A percentile compares a stretch with the other conserved stretches of the same genome.
Evolutionary conservation across 2,329 filamentous ascomycete species (phyloP).

Genomic region (Neofusicoccum sp.): DNA sequence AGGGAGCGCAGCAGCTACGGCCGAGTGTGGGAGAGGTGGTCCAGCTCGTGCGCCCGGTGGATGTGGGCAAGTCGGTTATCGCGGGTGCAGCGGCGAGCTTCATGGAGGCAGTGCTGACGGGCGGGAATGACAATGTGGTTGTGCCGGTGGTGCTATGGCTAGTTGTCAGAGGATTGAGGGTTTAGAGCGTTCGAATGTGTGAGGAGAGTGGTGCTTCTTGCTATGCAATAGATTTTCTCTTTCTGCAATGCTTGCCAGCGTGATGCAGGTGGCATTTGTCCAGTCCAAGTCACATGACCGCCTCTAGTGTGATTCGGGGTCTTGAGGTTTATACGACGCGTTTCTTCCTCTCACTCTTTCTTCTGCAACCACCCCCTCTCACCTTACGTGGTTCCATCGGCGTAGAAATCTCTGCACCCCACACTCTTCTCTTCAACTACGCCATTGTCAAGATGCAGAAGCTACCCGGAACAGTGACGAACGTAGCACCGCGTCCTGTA

Average conservation of each 20-base stretch:
- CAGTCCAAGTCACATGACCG: too few relatives aligned
- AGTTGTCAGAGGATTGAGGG: conserved; percentile 75
- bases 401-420: too few relatives aligned
- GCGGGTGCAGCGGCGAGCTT: conserved; percentile 83
- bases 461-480: too few relatives aligned
- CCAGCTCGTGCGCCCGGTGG: conserved; percentile 32
- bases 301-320: too few relatives aligned
- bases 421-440: too few relatives aligned
- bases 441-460: too few relatives aligned
- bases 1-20: conserved; percentile 46
- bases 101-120: conserved; percentile 92
- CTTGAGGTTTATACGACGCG: too few relatives aligned
- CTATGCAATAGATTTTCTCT: too few relatives aligned
- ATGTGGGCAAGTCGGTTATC: conserved; percentile 61
- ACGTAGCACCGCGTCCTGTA: not conserved
- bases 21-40: conserved; percentile 25
- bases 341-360: too few relatives aligned
- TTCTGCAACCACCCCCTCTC: too few relatives aligned
- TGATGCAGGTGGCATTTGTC: not conserved
- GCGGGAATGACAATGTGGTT: conserved; percentile 97
- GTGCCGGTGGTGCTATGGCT: conserved; percentile 93
- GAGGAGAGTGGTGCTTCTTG: not conserved
- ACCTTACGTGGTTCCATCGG: too few relatives aligned
- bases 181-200: conserved; percentile 33
- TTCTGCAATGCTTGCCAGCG: too few relatives aligned